Evolutionary conservation across 2,329 filamentous ascomycete species (phyloP).

Genomic region (Fusarium mundagurra): DNA sequence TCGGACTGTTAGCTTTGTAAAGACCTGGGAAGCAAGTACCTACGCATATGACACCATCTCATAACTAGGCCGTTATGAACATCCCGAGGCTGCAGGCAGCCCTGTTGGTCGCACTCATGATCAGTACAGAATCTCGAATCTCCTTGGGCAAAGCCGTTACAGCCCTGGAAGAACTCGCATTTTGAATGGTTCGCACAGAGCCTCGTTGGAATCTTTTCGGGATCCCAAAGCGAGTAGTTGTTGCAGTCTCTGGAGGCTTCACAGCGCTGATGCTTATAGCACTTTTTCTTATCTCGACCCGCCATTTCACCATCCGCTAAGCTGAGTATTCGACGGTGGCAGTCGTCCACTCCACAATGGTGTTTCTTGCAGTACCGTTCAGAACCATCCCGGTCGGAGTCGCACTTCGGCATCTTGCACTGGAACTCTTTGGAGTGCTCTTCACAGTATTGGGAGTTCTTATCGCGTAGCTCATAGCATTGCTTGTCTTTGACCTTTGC

Average conservation of each 20-base stretch:
- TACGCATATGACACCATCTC: constrained; percentile 26
- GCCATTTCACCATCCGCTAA: background rate
- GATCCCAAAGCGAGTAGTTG: background rate
- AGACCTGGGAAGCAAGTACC: background rate
- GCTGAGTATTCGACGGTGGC: background rate
- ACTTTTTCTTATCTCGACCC: background rate
- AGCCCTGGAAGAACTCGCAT: constrained; percentile 13
- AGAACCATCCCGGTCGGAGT: background rate
- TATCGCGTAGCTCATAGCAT: background rate
- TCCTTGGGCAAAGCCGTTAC: constrained; percentile 1
- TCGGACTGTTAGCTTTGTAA: background rate
- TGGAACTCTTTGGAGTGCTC: background rate
- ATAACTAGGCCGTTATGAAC: background rate
- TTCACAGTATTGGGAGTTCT: constrained; percentile 1
- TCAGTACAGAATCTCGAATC: constrained; percentile 9
- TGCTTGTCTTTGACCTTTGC: background rate
- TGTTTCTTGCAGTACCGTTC: constrained; percentile 11
- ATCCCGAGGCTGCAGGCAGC: constrained; percentile 15
- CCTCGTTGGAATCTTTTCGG: background rate
- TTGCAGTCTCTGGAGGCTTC: constrained; percentile 2
- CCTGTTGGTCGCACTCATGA: constrained; percentile 16
- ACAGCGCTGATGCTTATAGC: constrained; percentile 28
- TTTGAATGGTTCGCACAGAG: constrained; percentile 23
- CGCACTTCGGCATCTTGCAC: background rate
- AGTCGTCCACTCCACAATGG: background rate